Base-by-base conservation (phyloP, 2,329 filamentous ascomycete species). In the Colletotrichum navitas region DNA sequence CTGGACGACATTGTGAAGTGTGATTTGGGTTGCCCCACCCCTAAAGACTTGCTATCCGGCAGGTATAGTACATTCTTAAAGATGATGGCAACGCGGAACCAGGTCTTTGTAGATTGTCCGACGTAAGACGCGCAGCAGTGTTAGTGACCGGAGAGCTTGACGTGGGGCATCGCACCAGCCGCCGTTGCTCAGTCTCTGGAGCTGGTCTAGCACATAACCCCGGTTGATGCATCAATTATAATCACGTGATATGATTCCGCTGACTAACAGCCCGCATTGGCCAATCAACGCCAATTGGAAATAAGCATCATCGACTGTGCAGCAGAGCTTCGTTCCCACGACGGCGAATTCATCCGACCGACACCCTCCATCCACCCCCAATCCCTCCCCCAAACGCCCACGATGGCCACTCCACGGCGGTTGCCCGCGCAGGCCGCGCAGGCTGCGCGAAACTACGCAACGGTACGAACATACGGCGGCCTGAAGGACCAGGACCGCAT, bases 401-500 rank as follows among this genome's bases (percentile, higher is more conserved):
- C 77, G 76, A 85, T 85, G 83, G 81, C 86, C 80, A 82, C 84
- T 75, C 81, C 82, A 76, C 81, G 81, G 63, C 65, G 77, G 58
- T 74, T 82, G 56, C 73, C 73, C 56, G 71, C 72, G 71, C 70
- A 73, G 51, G 72, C 72, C 65, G 70, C 70, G 65, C 71, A 74
- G 63, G 71, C 71, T 36, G 73, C 73, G 54, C 73, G 73, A 67
- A 71, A 70, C 70, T 92, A 98, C 84, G 93, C 93, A 79, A 94
- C 93, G 73, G 92, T 94, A 76, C 90, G 89, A 76, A 88, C 89
- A 76, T 93, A 97, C 83, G 94, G 96, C 78, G 94, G 94, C 70
- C 89, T 99, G 77, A 93, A 91, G 85, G 96, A 99, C 82, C 94
- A 98, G 86, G 96, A 99, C 85, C 92, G 96, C 79, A 99, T 99